A percentile compares a stretch with the other conserved stretches of the same genome.
Evolutionary conservation across 495 filamentous ascomycete genomes (phyloP).

Genomic region (Pseudomonodictys pantanalensis): DNA sequence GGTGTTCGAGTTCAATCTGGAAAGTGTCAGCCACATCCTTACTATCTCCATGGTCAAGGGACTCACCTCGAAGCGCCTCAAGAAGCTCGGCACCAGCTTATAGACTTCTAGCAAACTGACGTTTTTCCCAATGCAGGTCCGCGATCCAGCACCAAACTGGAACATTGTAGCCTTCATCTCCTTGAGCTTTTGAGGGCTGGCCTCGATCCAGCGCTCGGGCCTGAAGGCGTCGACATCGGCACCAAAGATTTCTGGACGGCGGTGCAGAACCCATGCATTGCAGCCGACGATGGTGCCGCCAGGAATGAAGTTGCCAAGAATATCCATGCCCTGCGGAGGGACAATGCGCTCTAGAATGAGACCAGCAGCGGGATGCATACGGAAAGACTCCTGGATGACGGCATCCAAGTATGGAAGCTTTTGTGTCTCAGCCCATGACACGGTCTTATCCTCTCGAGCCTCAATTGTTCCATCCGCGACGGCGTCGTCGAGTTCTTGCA

Average conservation of each 20-base stretch:
- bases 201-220: conserved; percentile 58
- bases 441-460: conserved; percentile 30
- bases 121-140: conserved; percentile 70
- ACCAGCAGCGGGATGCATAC: conserved; percentile 62
- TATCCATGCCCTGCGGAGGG: conserved; percentile 51
- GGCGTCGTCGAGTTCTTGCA: conserved; percentile 43
- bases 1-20: conserved; percentile 55
- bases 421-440: conserved; percentile 47
- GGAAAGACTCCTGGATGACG: conserved; percentile 66
- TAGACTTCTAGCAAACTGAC: conserved; percentile 74
- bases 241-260: conserved; percentile 54
- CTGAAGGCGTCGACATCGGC: conserved; percentile 50
- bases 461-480: conserved; percentile 38
- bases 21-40: conserved; percentile 1
- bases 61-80: conserved; percentile 63
- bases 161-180: conserved; percentile 50
- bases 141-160: conserved; percentile 62
- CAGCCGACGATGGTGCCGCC: conserved; percentile 60
- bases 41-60: not conserved
- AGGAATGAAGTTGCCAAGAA: conserved; percentile 53
- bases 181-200: conserved; percentile 38
- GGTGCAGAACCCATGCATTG: conserved; percentile 59
- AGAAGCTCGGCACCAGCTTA: conserved; percentile 71
- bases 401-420: conserved; percentile 62
- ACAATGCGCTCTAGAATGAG: conserved; percentile 64